Evolutionary conservation across 495 filamentous ascomycete genomes (phyloP).

Genomic region (Penicillium diatomitis): DNA sequence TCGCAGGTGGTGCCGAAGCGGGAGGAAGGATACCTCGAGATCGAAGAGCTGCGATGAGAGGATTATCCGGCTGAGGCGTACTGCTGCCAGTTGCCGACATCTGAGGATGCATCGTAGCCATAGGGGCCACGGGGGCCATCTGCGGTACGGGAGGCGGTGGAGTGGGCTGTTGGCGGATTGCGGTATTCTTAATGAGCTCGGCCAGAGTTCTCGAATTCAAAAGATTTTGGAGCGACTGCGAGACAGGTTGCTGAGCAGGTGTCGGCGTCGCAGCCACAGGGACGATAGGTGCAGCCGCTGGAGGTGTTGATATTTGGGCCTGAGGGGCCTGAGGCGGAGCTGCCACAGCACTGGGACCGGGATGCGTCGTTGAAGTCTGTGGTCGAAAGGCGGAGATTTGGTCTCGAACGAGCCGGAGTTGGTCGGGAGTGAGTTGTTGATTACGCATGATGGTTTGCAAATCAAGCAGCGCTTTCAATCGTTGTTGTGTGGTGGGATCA

Average conservation of each 20-base stretch:
- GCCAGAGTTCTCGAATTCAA: slow-evolving; percentile 41
- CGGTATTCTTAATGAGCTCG: slow-evolving; percentile 40
- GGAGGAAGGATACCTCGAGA: slow-evolving; percentile 39
- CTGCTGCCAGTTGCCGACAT: slow-evolving; percentile 12
- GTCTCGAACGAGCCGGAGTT: slow-evolving; percentile 70
- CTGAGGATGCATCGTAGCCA: background rate
- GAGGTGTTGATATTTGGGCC: no score
- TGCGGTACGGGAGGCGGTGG: slow-evolving; percentile 21
- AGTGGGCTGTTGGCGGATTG: slow-evolving; percentile 34
- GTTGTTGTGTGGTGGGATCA: slow-evolving; percentile 64
- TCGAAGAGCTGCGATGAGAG: slow-evolving; percentile 38
- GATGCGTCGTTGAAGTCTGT: slow-evolving; percentile 13
- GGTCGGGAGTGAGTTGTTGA: slow-evolving; percentile 68
- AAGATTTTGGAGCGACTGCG: slow-evolving; percentile 34
- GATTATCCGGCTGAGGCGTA: slow-evolving; percentile 32
- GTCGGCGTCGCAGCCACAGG: slow-evolving; percentile 11
- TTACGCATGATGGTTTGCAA: slow-evolving; percentile 71
- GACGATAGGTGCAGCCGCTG: no score
- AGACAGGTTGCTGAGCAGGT: slow-evolving; percentile 24
- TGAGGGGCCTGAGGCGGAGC: slow-evolving; percentile 8
- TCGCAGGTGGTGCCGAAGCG: slow-evolving; percentile 21
- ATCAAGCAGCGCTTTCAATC: slow-evolving; percentile 77
- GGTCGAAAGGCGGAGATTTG: slow-evolving; percentile 61
- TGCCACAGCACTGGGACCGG: slow-evolving; percentile 1
- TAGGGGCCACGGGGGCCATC: background rate